Percentiles rank a stretch among this genome's conserved stretches.
phyloP scores from a whole-genome alignment of 208 protist genomes.

The Crithidia expoeki region DNA sequence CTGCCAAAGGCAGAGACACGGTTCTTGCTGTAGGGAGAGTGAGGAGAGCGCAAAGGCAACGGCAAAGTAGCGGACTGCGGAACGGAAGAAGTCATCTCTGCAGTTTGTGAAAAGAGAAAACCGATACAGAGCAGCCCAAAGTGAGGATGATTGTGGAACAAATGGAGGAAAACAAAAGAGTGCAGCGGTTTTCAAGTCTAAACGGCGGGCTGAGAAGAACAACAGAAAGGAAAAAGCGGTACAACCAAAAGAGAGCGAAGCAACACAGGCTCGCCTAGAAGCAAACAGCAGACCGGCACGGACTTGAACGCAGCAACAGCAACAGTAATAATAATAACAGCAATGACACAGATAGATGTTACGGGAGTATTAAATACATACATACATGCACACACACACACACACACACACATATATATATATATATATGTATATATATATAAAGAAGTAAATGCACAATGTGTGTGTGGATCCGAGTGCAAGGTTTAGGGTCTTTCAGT shows the following conservation, averaged over 20 bases:
- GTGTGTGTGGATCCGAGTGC: no score
- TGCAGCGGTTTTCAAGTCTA: no score
- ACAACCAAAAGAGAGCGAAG: no score
- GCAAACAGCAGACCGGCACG: background rate
- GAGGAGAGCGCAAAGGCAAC: slow-evolving; percentile 19
- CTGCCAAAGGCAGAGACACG: slow-evolving; percentile 3
- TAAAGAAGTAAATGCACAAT: no score
- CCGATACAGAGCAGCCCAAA: background rate
- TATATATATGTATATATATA: no score
- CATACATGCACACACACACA: background rate
- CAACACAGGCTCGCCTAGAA: no score
- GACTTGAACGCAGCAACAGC: background rate
- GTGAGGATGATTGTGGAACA: background rate
- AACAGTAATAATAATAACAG: slow-evolving; percentile 2
- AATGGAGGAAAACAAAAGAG: slow-evolving; percentile 10
- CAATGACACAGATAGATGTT: no score
- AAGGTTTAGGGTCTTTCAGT: no score
- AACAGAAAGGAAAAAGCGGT: no score
- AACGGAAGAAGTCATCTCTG: slow-evolving; percentile 5
- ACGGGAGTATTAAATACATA: no score
- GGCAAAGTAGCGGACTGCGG: slow-evolving; percentile 3
- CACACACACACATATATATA: slow-evolving; percentile 11
- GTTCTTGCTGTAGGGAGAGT: slow-evolving; percentile 21
- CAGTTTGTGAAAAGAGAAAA: background rate
- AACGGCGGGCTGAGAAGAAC: no score